Percentiles rank a stretch among this genome's conserved stretches.
Conservation (phyloP, 139 green algal genomes). For the Ettlia oleoabundans region DNA sequence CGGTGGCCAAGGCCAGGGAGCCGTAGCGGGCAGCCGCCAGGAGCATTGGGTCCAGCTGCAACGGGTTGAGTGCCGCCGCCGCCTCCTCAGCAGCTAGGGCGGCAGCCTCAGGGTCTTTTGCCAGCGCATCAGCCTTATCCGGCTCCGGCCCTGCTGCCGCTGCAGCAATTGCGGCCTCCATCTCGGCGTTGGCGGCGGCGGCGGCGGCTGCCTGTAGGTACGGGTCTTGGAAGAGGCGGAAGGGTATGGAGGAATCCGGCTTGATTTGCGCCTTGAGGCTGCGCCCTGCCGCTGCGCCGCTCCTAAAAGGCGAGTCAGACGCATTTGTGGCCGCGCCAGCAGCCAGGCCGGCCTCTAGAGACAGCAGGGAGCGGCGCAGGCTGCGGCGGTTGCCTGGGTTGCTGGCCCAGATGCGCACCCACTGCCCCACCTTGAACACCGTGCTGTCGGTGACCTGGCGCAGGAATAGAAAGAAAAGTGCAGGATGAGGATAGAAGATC, state of each 20-base stretch:
- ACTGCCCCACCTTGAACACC: constrained; percentile 14
- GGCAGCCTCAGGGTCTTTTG: not conserved
- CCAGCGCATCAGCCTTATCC: not conserved
- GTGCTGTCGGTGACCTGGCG: constrained; percentile 26
- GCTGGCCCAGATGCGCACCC: constrained; percentile 21
- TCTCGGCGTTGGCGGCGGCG: not conserved
- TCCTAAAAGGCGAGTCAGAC: not conserved
- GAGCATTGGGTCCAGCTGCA: constrained; percentile 4
- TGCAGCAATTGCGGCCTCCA: not conserved
- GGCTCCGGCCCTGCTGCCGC: not conserved
- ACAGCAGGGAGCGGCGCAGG: constrained; percentile 10
- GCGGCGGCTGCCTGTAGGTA: constrained; percentile 15
- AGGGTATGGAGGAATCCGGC: not conserved
- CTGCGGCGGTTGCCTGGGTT: constrained; percentile 24
- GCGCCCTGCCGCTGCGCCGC: not conserved
- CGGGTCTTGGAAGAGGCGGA: not conserved
- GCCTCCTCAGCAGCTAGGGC: not conserved
- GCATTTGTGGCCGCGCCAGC: not conserved
- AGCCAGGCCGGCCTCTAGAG: not conserved
- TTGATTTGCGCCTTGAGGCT: not conserved
- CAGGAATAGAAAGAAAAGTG: no score
- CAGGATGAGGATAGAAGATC: not conserved
- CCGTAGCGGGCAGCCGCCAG: constrained; percentile 8
- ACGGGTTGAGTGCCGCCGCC: constrained; percentile 5
- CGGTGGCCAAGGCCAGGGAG: not conserved